Percentiles rank a stretch among this genome's conserved stretches.
Evolutionary conservation across 805 yeast species (phyloP).

Genomic region (Lachancea lanzarotensis): DNA sequence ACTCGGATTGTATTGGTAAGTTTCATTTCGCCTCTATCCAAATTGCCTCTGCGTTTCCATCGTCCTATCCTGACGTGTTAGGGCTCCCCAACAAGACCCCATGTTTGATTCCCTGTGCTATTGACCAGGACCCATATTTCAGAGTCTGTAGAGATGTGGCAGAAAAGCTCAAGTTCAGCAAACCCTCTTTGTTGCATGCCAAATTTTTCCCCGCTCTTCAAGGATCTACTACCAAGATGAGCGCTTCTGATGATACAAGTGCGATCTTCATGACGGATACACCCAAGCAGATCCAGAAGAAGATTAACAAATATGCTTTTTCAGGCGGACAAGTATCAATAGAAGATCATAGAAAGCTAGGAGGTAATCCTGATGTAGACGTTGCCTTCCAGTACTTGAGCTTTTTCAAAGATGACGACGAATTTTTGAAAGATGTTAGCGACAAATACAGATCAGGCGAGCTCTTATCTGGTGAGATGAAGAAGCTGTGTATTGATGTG

Average conservation of each 20-base stretch:
- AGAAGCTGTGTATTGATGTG: constrained; percentile 73
- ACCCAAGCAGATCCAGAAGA: constrained; percentile 83
- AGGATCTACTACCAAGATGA: constrained; percentile 95
- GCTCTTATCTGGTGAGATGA: constrained; percentile 87
- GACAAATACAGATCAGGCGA: constrained; percentile 72
- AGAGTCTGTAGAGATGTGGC: constrained; percentile 98
- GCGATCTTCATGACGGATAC: constrained; percentile 96
- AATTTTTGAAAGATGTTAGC: constrained; percentile 53
- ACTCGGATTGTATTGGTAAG: constrained; percentile 91
- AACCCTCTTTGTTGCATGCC: constrained; percentile 89
- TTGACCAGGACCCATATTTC: constrained; percentile 98
- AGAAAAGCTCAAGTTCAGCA: constrained; percentile 78
- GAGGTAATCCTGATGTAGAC: constrained; percentile 94
- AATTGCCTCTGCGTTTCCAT: constrained; percentile 92
- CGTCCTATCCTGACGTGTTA: constrained; percentile 89
- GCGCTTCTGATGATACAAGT: constrained; percentile 84
- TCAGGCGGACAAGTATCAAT: constrained; percentile 85
- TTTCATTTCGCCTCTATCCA: constrained; percentile 93
- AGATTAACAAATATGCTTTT: constrained; percentile 93
- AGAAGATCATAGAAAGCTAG: constrained; percentile 84
- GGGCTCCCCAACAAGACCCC: constrained; percentile 87
- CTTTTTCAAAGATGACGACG: constrained; percentile 88
- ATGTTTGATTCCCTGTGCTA: constrained; percentile 96
- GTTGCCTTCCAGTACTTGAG: constrained; percentile 90
- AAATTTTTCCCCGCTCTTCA: constrained; percentile 97